Evolutionary conservation across 2,329 filamentous ascomycete genomes (phyloP).

Genomic region (Verticillium tricorpus): DNA sequence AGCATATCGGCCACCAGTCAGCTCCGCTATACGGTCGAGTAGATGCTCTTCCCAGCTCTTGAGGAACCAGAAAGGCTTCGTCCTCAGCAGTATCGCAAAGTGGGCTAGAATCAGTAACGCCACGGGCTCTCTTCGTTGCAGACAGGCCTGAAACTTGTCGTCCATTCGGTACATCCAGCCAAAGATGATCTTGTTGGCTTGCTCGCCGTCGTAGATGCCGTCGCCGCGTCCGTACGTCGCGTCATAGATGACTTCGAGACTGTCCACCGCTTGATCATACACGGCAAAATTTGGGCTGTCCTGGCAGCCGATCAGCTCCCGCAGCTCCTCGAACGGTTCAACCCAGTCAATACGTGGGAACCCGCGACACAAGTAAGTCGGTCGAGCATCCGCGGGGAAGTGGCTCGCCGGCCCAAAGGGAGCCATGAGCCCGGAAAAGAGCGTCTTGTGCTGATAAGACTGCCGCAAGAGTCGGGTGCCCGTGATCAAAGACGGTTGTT

Average conservation of each 20-base stretch:
- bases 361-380: neutral
- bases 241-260: slow-evolving; percentile 1
- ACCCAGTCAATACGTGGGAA: slow-evolving; percentile 6
- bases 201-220: slow-evolving; percentile 13
- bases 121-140: slow-evolving; percentile 20
- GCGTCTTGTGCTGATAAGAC: neutral
- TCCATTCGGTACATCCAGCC: slow-evolving; percentile 23
- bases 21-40: neutral
- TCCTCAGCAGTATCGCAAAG: slow-evolving; percentile 4
- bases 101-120: slow-evolving; percentile 13
- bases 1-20: neutral
- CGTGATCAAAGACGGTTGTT: slow-evolving; percentile 3
- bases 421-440: slow-evolving; percentile 5
- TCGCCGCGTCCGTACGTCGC: slow-evolving; percentile 9
- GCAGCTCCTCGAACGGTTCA: slow-evolving; percentile 7
- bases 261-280: neutral
- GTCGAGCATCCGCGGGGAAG: neutral
- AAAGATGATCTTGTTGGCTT: slow-evolving; percentile 16
- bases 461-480: slow-evolving; percentile 5
- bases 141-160: slow-evolving; percentile 19
- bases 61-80: slow-evolving; percentile 4
- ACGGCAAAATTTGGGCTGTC: neutral
- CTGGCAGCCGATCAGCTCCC: slow-evolving; percentile 7
- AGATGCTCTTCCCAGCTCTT: slow-evolving; percentile 7
- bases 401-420: neutral